Evolutionary conservation across 176 grass and related monocot species (phyloP), one percentile per base, ranked within the genome.

Genomic region (Eleusine coracana): DNA sequence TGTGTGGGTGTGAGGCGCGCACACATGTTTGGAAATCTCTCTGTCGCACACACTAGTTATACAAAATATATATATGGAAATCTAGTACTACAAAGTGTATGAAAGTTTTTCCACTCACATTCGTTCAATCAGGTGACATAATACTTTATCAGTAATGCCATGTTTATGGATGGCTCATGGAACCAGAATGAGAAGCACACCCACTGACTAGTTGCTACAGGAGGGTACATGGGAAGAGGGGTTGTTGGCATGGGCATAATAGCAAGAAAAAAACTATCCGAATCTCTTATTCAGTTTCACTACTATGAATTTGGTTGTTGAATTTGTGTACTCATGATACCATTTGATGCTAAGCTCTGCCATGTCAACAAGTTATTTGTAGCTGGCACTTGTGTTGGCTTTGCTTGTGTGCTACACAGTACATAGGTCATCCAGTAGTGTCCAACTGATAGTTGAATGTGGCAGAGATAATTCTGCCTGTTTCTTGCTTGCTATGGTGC

Each of bases 371-470:
- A 7, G 63, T 36, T 66, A 36, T 36, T 17, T 66, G 28, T 36
- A 66, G 3, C 9, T 16, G 10, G 27, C 12, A 4, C 63, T 36
- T 66, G 14, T 66, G 63, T 66, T 34, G 25, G 29, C 3, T 66
- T 66, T 36, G 10, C 28, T 17, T 66, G 29, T 66, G 9, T 65
- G 13, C 13, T 66, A 36, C 25, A 64, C 63, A 66, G 12, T 7
- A 36, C 29, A 66, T 36, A 66, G 28, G 29, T 12, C 10, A 63
- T 63, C 25, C 25, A 14, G 10, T 63, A 5, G 56, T 63, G 4
- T 29, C 10, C 12, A 70, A 62, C 28, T 16, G 60, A 61, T 73
- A 25, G 5, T 74, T 28, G 45, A 83, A 74, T 66, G 34, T 83
- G 45, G 8, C 16, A 59, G 49, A 49, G 42, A 56, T 23, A 41